Evolutionary conservation across 352 stramenopile genomes (phyloP), one percentile per base, ranked within the genome.

Genomic region (Globisporangium nodosum): DNA sequence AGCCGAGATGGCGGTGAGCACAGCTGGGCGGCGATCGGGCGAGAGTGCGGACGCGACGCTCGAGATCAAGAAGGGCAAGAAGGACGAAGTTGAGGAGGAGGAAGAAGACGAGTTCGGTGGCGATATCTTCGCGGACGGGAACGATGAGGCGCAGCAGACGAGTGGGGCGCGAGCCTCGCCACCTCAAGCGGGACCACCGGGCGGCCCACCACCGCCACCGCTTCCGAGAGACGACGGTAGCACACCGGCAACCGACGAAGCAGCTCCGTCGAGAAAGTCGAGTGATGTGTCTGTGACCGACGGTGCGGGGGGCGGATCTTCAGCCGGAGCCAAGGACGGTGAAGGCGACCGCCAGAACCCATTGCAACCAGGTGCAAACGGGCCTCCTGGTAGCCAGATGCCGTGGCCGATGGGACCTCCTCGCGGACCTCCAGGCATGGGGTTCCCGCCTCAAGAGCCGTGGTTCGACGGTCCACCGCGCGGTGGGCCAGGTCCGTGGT

Each of bases 51-150:
- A 93, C 56, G 83, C 81, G n/a, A 88, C 79, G 12, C 53, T 94
- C 5, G 85, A 92, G 47, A 94, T 93, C 55, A 94, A 92, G 58
- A 92, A 91, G 50, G 69, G 70, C n/a, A 92, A 88, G 63, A 92
- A 92, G 51, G 73, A 85, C 7, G 70, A 72, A 9, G 76, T 68
- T 3, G 77, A 76, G 2, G 84, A 86, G 39, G 83, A 89, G 3
- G 82, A 88, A 62, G 85, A 94, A 58, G 85, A 94, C 58, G 85
- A 92, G 58, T 92, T 94, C 63, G 85, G 85, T 7, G 85, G 85
- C 16, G 85, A 94, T 62, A 88, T 94, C 63, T 94, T 91, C 52
- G 74, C 60, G 12, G 78, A 90, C 24, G 80, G 90, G 61, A 68
- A 63, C 5, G 78, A 78, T 8, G 71, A 79, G 20, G 42, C 69